Evolutionary conservation across 2,329 filamentous ascomycete species (phyloP).

Genomic region (Calonectria pseudoturangicola): DNA sequence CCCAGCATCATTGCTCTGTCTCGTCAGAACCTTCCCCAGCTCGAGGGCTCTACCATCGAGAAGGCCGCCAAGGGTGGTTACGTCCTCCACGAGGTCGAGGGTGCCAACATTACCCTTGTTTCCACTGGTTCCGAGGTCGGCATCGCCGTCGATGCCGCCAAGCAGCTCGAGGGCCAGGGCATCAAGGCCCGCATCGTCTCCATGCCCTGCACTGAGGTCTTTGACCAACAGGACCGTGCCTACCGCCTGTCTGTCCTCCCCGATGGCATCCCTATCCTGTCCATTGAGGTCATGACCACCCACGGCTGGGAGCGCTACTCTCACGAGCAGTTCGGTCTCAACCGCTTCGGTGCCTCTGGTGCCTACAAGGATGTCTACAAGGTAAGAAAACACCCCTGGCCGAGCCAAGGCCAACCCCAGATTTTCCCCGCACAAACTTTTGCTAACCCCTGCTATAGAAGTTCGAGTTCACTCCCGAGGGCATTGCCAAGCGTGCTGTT

Average conservation of each 20-base stretch:
- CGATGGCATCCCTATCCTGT: slow-evolving; percentile 93
- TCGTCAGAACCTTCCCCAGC: slow-evolving; percentile 98
- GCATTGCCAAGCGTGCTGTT: slow-evolving; percentile 94
- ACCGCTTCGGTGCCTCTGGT: slow-evolving; percentile 98
- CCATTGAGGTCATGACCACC: slow-evolving; percentile 97
- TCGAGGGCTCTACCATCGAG: slow-evolving; percentile 94
- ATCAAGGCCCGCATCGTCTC: slow-evolving; percentile 94
- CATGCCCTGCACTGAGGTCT: slow-evolving; percentile 97
- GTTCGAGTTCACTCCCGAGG: slow-evolving; percentile 99
- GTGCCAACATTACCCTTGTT: slow-evolving; percentile 90
- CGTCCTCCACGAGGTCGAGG: slow-evolving; percentile 88
- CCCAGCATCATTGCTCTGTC: slow-evolving; percentile 96
- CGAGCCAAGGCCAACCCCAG: slow-evolving; percentile 28
- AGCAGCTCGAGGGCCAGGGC: slow-evolving; percentile 91
- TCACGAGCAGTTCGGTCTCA: slow-evolving; percentile 99
- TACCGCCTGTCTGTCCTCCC: slow-evolving; percentile 95
- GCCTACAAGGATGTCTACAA: slow-evolving; percentile 99
- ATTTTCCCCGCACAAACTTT: slow-evolving; percentile 7
- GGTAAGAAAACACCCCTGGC: slow-evolving; percentile 69
- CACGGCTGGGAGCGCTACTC: slow-evolving; percentile 99
- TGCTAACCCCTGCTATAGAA: slow-evolving; percentile 78
- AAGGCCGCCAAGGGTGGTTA: slow-evolving; percentile 96
- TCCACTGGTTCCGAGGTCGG: slow-evolving; percentile 97
- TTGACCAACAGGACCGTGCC: slow-evolving; percentile 94
- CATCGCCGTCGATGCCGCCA: slow-evolving; percentile 94